Evolutionary conservation across 1,139 yeast species (phyloP), one percentile per base, ranked within the genome.

Genomic region (Protomyces macrosporus): DNA sequence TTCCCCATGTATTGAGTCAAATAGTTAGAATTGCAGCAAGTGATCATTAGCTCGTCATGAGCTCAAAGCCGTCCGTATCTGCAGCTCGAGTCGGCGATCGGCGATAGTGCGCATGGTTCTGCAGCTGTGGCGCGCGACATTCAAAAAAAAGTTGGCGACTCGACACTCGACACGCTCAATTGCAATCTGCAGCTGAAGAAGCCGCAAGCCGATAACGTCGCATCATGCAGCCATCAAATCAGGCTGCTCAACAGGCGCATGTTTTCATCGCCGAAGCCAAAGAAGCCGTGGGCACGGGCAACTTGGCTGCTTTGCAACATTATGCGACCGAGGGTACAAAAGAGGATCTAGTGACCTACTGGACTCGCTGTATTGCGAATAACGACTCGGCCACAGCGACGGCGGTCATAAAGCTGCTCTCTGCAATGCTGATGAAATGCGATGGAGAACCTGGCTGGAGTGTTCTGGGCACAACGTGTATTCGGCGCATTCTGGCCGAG

Each of bases 401-500:
- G 36, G 40, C 62, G 12, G 37, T 52, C 16, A 16, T 45, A 40
- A 58, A 58, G 50, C 42, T 50, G 5, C 34, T 58, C 42, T 58
- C 62, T n/a, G 53, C 53, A 35, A 23, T 58, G 36, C 42, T 72
- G 14, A 67, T 69, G 48, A 66, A 70, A n/a, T 69, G 72, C 64
- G 54, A 69, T 14, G 66, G 61, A 14, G 71, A 69, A 37, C 64
- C 66, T 60, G 73, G 66, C 33, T 58, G 42, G 52, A 33, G 42
- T 32, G 64, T 70, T 56, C 77, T 80, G 34, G 78, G 75, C 1
- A 75, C 76, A 4, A 74, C 83, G 58, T 81, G 86, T 65, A 79
- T 72, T 45, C 68, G 73, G 42, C 81, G 81, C 30, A 75, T 90
- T 7, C 73, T 90, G 23, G 77, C 79, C 1, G 81, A 79, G 63